A percentile compares a stretch with the other conserved stretches of the same genome.
phyloP scores from a whole-genome alignment of 1,284 basidiomycete species.

The Moniliophthora roreri region DNA sequence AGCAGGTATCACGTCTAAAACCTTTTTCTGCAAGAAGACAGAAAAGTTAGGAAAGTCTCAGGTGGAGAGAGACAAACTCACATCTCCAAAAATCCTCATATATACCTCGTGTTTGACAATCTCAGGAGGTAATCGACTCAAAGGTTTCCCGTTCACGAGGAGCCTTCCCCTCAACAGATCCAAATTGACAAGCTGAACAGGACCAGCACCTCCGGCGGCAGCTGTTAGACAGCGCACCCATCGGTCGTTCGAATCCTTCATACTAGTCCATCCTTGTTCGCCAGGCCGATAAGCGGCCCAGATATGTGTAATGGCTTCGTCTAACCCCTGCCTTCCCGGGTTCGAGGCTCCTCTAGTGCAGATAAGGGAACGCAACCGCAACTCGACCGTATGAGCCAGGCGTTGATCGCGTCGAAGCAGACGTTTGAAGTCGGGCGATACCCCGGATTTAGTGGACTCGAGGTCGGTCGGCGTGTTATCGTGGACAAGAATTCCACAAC shows the following conservation, averaged over 20 bases:
- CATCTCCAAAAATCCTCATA: constrained; percentile 10
- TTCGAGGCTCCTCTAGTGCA: not conserved
- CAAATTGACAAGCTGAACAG: constrained; percentile 6
- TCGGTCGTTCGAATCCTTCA: not conserved
- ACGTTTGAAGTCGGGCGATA: constrained; percentile 17
- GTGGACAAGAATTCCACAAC: not conserved
- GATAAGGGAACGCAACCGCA: constrained; percentile 10
- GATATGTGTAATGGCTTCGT: not conserved
- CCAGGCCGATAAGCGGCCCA: not conserved
- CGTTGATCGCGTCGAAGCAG: constrained; percentile 24
- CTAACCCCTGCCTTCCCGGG: not conserved
- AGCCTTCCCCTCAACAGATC: constrained; percentile 6
- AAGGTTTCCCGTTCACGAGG: constrained; percentile 9
- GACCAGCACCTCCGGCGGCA: not conserved
- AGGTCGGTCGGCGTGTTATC: not conserved
- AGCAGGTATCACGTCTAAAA: not conserved
- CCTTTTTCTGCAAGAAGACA: not conserved
- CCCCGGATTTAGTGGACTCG: not conserved
- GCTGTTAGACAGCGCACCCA: not conserved
- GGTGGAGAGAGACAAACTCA: not conserved
- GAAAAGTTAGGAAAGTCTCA: too few species aligned
- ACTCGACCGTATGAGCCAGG: constrained; percentile 28
- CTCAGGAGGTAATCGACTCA: constrained; percentile 7
- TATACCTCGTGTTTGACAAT: constrained; percentile 6
- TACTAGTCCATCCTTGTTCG: not conserved